Evolutionary conservation across 164 flowering plant genomes (phyloP), one percentile per base, ranked within the genome.

Genomic region (Liquidambar formosana): DNA sequence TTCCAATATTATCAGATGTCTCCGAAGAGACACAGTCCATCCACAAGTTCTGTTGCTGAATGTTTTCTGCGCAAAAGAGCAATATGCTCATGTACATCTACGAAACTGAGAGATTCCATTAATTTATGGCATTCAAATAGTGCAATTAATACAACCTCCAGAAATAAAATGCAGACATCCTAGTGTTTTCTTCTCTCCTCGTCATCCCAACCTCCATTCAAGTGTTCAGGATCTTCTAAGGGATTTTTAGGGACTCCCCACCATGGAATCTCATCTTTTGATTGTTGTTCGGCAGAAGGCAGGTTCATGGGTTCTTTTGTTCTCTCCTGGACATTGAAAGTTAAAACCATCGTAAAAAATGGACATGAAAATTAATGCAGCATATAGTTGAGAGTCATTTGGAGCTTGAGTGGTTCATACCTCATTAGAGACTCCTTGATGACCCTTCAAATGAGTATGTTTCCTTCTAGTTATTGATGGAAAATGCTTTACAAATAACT

Each of bases 241-340:
- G 80, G 76, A 63, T 74, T 73, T 74, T 49, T 43, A 15, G 75
- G 77, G 49, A 65, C 70, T 64, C 71, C 78, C 93, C 84, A 78
- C n/a, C 57, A 64, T 52, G 65, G 46, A 58, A 83, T 67, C 73
- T 81, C 80, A 65, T 79, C 66, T 68, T 86, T 71, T 10, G 74
- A 72, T 21, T 75, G 77, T 53, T 84, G 85, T n/a, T 78, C 73
- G 47, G 76, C 77, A 28, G 84, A 76, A 23, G 91, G 92, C 57
- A 82, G 72, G 26, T 84, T 68, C 58, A 2, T 66, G 18, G 66
- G 58, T 47, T 73, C 81, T 38, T 66, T 66, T 43, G 47, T 67
- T 65, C 41, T 63, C 48, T 69, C 85, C 87, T 81, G 23, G 43
- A 51, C n/a, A 76, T 67, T 51, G 21, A 0, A 46, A 63, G 45